Evolutionary conservation across 257 asterid genomes (phyloP).

Genomic region (Sherardia arvensis): DNA sequence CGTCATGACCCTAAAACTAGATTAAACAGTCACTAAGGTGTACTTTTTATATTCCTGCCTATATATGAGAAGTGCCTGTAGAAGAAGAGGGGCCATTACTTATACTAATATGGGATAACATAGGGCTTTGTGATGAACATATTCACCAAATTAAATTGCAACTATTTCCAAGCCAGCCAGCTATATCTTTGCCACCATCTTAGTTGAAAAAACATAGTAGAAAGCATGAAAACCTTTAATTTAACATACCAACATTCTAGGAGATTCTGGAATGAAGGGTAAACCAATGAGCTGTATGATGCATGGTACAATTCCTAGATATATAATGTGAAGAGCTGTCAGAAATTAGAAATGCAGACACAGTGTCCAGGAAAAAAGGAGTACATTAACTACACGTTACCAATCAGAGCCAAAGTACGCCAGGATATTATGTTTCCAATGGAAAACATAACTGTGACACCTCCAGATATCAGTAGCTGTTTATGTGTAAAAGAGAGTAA

Average conservation of each 20-base stretch:
- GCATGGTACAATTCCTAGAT: constrained; percentile 24
- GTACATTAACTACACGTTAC: constrained; percentile 4
- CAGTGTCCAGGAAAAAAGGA: not conserved
- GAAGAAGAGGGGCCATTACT: no score
- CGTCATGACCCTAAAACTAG: no score
- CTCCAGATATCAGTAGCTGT: constrained; percentile 13
- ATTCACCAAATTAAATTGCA: not conserved
- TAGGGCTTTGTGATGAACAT: not conserved
- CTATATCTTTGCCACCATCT: not conserved
- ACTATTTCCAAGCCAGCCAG: no score
- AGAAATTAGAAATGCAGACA: not conserved
- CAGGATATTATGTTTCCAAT: constrained; percentile 21
- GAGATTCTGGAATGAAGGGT: constrained; percentile 27
- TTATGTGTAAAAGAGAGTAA: not conserved
- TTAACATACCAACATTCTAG: constrained; percentile 27
- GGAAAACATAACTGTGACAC: constrained; percentile 15
- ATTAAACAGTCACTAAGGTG: no score
- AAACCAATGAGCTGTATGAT: constrained; percentile 15
- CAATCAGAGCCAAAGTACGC: constrained; percentile 22
- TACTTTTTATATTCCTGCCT: no score
- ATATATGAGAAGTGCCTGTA: no score
- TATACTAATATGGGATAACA: no score
- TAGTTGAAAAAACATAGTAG: not conserved
- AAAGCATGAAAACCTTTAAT: not conserved
- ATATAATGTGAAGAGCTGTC: not conserved